Conservation (phyloP, 1,284 basidiomycete genomes). For the Rhodotorula sp. region DNA sequence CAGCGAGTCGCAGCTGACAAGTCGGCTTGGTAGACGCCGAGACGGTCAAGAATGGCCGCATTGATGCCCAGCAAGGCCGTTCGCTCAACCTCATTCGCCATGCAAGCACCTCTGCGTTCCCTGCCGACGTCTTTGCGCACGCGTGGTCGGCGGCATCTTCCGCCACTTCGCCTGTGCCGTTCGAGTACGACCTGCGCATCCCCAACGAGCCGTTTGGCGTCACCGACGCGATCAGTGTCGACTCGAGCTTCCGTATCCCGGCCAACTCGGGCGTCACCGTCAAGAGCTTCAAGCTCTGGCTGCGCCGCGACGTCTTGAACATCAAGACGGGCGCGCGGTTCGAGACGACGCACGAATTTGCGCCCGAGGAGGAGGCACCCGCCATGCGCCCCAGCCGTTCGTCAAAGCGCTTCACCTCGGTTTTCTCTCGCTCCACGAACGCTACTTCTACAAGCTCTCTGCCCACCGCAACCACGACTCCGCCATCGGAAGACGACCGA, state of each 20-base stretch:
- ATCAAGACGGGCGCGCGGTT: background rate
- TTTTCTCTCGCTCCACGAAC: background rate
- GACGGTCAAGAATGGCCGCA: constrained; percentile 20
- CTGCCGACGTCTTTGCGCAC: background rate
- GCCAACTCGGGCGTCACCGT: constrained; percentile 5
- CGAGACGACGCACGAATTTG: constrained; percentile 1
- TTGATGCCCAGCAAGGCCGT: constrained; percentile 21
- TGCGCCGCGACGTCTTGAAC: constrained; percentile 24
- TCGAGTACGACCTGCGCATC: constrained; percentile 30
- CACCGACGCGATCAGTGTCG: constrained; percentile 29
- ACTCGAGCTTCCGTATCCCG: constrained; percentile 18
- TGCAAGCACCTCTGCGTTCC: background rate
- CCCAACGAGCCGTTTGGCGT: constrained; percentile 16
- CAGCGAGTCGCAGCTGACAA: background rate
- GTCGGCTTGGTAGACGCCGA: background rate
- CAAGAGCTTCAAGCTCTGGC: constrained; percentile 25
- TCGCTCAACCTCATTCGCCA: constrained; percentile 22
- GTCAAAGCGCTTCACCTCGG: background rate
- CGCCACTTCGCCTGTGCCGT: background rate
- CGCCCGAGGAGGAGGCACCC: background rate
- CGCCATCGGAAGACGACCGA: constrained; percentile 5
- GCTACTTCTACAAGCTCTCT: background rate
- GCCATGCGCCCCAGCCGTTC: background rate
- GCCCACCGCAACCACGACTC: constrained; percentile 4
- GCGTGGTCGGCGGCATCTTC: background rate